Evolutionary conservation across 2,329 filamentous ascomycete genomes (phyloP).

Genomic region (Diplocarpon mali): DNA sequence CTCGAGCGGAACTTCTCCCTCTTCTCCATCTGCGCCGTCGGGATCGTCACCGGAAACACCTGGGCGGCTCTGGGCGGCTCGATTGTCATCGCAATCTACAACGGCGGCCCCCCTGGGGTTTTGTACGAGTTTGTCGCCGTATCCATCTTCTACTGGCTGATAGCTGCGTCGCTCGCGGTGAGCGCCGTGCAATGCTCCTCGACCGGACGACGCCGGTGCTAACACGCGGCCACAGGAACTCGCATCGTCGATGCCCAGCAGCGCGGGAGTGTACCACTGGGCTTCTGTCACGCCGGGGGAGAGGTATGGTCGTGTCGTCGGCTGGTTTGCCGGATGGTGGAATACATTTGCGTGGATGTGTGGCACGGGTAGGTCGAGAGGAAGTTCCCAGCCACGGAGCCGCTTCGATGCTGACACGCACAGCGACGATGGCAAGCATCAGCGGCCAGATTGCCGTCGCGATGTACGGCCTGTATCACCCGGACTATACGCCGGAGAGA

Average conservation of each 20-base stretch:
- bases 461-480: conserved; percentile 39
- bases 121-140: conserved; percentile 49
- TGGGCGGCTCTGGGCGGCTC: conserved; percentile 37
- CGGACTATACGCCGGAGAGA: conserved; percentile 32
- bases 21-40: conserved; percentile 34
- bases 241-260: conserved; percentile 22
- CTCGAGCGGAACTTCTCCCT: conserved; percentile 39
- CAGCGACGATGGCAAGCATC: conserved; percentile 25
- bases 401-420: conserved; percentile 1
- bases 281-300: conserved; percentile 37
- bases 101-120: conserved; percentile 50
- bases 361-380: conserved; percentile 12
- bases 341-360: conserved; percentile 36
- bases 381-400: too few relatives aligned
- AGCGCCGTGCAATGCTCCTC: neutral
- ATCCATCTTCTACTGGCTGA: conserved; percentile 39
- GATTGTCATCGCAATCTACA: conserved; percentile 32
- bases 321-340: conserved; percentile 42
- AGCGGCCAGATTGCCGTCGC: conserved; percentile 34
- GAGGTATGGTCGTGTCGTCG: conserved; percentile 34
- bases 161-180: conserved; percentile 40
- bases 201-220: neutral
- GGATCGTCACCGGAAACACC: conserved; percentile 33
- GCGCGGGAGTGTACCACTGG: conserved; percentile 39
- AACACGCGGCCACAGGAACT: conserved; percentile 13